These are phyloP conservation scores for Ogataea philodendri DNA, from an alignment of 805 yeast genomes.

Conservation along the genomic window DNA sequence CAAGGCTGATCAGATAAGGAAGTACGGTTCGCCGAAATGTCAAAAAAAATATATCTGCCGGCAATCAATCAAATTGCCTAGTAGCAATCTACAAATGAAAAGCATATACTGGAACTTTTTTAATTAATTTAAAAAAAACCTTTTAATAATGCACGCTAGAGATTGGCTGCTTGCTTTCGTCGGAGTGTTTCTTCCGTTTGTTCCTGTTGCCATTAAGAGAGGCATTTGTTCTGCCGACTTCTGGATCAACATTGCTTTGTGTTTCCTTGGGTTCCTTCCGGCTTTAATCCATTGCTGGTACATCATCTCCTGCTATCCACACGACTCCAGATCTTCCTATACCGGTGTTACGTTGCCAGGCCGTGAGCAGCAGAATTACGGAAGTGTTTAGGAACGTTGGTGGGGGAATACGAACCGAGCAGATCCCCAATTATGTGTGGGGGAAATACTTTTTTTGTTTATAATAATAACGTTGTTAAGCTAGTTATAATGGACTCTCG, in stretches of 20 bases:
- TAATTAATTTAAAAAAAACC: not conserved
- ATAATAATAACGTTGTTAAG: not conserved
- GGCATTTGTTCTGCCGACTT: slow-evolving; percentile 60
- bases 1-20: slow-evolving; percentile 4
- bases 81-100: slow-evolving; percentile 10
- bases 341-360: slow-evolving; percentile 38
- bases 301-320: slow-evolving; percentile 71
- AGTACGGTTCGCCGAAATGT: too few species aligned
- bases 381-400: slow-evolving; percentile 26
- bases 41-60: not conserved
- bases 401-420: slow-evolving; percentile 5
- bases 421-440: slow-evolving; percentile 9
- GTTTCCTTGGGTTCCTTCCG: slow-evolving; percentile 70
- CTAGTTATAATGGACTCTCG: not conserved
- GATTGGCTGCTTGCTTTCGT: slow-evolving; percentile 62
- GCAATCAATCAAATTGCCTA: slow-evolving; percentile 4
- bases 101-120: too few species aligned
- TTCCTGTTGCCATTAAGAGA: slow-evolving; percentile 67
- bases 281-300: slow-evolving; percentile 78
- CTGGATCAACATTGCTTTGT: slow-evolving; percentile 63
- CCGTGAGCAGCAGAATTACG: slow-evolving; percentile 34
- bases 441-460: slow-evolving; percentile 2
- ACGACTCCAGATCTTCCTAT: slow-evolving; percentile 29
- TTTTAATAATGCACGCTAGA: slow-evolving; percentile 32
- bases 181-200: slow-evolving; percentile 69